Base-by-base conservation (phyloP, 2,329 filamentous ascomycete species). In the Didymella glomerata region DNA sequence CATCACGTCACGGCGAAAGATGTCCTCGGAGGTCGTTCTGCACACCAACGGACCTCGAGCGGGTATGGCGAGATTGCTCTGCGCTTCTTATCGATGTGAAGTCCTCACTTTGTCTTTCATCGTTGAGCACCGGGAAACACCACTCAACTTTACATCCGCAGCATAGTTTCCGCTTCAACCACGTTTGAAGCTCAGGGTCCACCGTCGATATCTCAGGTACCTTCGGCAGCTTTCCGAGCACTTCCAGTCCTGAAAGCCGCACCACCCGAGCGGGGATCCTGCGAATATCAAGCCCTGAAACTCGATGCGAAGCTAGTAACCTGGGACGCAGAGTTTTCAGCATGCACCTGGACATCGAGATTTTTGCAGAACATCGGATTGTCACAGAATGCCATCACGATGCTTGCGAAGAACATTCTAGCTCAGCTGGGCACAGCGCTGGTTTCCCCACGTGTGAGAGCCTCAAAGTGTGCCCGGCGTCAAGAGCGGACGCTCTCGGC, bases 361-460 rank as follows among this genome's bases (percentile, higher is more conserved):
- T 47, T 56, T 51, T 46, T 8, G 49, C 58, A 47, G 49, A 52
- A 57, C 54, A 61, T 61, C 48, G 58, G 46, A 57, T 61, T 61
- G 58, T 61, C 41, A 38, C 20, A 54, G 34, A 59, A 54, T 54
- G 56, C 56, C 56, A 59, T 59, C 56, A 53, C 50, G 56, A 54
- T 59, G 50, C 51, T 28, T 32, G 49, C 56, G 38, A 50, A 36
- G 34, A 36, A 27, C 10, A 41, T 42, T 34, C 49, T 59, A 54
- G 51, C 48, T 53, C 32, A 45, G 49, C 36, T 44, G 18, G 55
- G 44, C 24, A 41, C 44, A 49, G 25, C 45, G 38, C 45, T 54
- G 56, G 40, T 6, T 42, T 49, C 51, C 56, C 56, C 56, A 59
- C 56, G 38, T 59, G 56, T 38, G 46, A 47, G 56, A 54, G 56